Conservation (phyloP, 352 stramenopile genomes). For the Phytophthora chlamydospora region DNA sequence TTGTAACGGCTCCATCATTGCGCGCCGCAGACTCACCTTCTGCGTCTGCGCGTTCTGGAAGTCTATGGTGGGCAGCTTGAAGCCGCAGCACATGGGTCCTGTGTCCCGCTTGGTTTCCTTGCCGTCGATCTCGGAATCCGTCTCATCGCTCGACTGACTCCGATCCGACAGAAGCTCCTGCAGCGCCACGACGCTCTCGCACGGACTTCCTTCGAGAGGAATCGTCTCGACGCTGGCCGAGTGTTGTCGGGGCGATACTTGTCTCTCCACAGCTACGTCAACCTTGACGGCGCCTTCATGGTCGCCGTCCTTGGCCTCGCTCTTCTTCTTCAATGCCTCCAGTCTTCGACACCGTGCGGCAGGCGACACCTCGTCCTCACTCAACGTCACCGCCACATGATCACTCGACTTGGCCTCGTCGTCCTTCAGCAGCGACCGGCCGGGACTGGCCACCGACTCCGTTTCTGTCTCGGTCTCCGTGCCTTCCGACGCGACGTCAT, state of each 20-base stretch:
- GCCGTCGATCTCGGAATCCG: constrained; percentile 21
- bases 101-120: constrained; percentile 22
- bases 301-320: constrained; percentile 1
- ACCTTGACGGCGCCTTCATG: constrained; percentile 21
- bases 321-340: constrained; percentile 19
- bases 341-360: constrained; percentile 31
- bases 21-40: constrained; percentile 51
- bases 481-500: constrained; percentile 28
- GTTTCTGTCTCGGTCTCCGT: constrained; percentile 52
- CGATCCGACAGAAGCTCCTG: constrained; percentile 52
- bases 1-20: not conserved
- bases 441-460: constrained; percentile 32
- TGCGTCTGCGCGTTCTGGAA: constrained; percentile 78
- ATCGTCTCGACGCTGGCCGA: constrained; percentile 42
- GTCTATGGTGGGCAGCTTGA: constrained; percentile 55
- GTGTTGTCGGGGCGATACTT: constrained; percentile 14
- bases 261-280: constrained; percentile 12
- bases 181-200: constrained; percentile 57
- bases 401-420: constrained; percentile 11
- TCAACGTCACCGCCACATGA: constrained; percentile 23
- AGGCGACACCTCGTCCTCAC: constrained; percentile 27
- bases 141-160: constrained; percentile 29
- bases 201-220: constrained; percentile 50
- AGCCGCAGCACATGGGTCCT: constrained; percentile 47
- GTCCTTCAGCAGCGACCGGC: constrained; percentile 20